Conservation (phyloP, 352 stramenopile genomes). For the Aphanomyces invadans region DNA sequence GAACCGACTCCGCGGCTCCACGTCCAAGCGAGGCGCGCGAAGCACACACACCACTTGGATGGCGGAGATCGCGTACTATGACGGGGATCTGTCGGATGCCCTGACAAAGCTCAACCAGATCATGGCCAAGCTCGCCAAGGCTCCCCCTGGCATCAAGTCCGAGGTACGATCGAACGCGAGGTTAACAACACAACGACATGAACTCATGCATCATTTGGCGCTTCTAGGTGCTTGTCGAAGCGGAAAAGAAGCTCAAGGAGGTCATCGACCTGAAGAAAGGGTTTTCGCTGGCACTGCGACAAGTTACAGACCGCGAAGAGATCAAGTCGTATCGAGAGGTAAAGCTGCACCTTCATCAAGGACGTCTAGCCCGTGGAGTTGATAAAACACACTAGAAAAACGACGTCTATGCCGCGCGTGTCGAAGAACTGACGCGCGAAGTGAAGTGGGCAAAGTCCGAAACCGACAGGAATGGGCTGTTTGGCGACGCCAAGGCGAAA, state of each 20-base stretch:
- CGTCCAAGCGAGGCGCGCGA: too few relatives aligned
- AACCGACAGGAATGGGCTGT: constrained; percentile 66
- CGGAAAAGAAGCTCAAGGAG: constrained; percentile 78
- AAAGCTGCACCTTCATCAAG: neutral
- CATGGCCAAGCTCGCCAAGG: constrained; percentile 77
- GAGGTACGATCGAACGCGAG: too few relatives aligned
- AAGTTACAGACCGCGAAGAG: constrained; percentile 57
- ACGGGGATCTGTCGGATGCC: constrained; percentile 73
- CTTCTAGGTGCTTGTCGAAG: constrained; percentile 60
- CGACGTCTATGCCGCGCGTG: constrained; percentile 62
- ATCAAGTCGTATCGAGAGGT: constrained; percentile 64
- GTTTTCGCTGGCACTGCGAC: constrained; percentile 68
- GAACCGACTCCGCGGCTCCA: neutral
- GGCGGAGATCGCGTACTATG: constrained; percentile 84
- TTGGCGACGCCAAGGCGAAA: constrained; percentile 38
- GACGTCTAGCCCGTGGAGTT: neutral
- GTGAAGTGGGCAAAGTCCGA: constrained; percentile 75
- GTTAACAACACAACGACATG: too few relatives aligned
- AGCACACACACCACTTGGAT: constrained; percentile 32
- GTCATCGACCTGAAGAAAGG: constrained; percentile 80
- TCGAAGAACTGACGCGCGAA: constrained; percentile 73
- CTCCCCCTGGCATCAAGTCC: constrained; percentile 52
- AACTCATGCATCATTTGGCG: neutral
- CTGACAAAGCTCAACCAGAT: constrained; percentile 79
- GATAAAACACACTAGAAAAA: constrained; percentile 55